Conservation (phyloP, 768 basidiomycete genomes). For the Heimioporus sp. region DNA sequence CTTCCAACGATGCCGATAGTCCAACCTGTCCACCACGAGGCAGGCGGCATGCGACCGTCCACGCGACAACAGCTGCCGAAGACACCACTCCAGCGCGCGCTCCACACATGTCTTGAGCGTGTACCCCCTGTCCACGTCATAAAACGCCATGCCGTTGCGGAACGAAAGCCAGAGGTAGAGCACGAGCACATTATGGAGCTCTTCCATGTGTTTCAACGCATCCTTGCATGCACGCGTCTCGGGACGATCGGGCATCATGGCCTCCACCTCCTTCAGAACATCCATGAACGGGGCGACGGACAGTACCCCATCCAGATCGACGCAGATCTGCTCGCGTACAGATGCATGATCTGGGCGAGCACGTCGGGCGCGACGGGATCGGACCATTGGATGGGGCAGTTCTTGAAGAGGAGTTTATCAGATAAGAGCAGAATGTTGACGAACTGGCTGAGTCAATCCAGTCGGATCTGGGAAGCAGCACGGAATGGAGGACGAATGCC, state of each 20-base stretch:
- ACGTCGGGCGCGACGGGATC: constrained; percentile 21
- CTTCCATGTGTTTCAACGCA: constrained; percentile 51
- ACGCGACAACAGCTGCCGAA: constrained; percentile 40
- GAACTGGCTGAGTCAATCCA: constrained; percentile 36
- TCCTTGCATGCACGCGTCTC: constrained; percentile 7
- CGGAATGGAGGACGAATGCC: constrained; percentile 44
- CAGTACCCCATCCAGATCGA: constrained; percentile 21
- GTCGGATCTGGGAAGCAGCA: constrained; percentile 26
- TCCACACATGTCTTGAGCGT: constrained; percentile 64
- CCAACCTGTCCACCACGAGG: constrained; percentile 6
- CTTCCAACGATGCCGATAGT: constrained; percentile 22
- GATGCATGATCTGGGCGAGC: constrained; percentile 15
- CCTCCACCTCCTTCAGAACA: constrained; percentile 21
- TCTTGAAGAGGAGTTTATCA: constrained; percentile 45
- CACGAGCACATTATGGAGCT: constrained; percentile 71
- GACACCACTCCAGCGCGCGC: constrained; percentile 60
- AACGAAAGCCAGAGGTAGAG: constrained; percentile 84
- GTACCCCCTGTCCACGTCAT: constrained; percentile 48
- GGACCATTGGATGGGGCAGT: constrained; percentile 42
- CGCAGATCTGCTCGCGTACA: constrained; percentile 36
- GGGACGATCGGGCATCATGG: constrained; percentile 17
- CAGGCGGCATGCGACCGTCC: not conserved
- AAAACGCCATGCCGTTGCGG: constrained; percentile 67
- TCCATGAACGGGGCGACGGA: constrained; percentile 20
- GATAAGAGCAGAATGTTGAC: constrained; percentile 45